Evolutionary conservation across 2,329 filamentous ascomycete species (phyloP).

Genomic region (Ilyonectria mors-panacis): DNA sequence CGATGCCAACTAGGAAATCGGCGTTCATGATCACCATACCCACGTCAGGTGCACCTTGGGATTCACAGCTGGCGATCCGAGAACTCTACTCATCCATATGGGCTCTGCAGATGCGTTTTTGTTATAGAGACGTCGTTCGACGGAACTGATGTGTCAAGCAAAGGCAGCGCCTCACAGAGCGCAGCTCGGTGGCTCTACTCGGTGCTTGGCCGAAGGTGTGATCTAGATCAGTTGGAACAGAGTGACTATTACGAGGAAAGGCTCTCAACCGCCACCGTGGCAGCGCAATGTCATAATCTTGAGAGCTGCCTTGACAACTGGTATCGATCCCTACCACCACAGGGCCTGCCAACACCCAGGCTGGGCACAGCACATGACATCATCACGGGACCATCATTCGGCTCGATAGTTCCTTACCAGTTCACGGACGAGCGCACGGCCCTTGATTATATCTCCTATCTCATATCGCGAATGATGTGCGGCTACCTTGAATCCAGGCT

Average conservation of each 20-base stretch:
- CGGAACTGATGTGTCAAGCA: background rate
- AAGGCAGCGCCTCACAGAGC: background rate
- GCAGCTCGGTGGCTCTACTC: background rate
- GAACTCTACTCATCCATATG: slow-evolving; percentile 1
- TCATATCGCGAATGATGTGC: background rate
- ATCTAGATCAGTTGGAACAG: background rate
- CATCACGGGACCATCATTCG: background rate
- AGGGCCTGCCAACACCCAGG: background rate
- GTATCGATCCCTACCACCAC: background rate
- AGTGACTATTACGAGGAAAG: background rate
- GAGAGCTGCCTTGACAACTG: background rate
- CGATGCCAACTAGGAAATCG: background rate
- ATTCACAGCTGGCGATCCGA: background rate
- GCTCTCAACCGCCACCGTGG: background rate
- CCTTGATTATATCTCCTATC: background rate
- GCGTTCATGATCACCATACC: background rate
- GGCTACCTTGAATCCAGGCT: background rate
- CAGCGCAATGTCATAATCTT: background rate
- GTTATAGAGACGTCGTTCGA: background rate
- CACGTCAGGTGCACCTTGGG: background rate
- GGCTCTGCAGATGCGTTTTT: background rate
- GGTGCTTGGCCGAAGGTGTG: background rate
- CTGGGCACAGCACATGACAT: background rate
- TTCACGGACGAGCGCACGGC: background rate
- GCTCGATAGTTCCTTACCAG: background rate